phyloP scores from a whole-genome alignment of 2,329 filamentous ascomycete species.

The Piedraia hortae region DNA sequence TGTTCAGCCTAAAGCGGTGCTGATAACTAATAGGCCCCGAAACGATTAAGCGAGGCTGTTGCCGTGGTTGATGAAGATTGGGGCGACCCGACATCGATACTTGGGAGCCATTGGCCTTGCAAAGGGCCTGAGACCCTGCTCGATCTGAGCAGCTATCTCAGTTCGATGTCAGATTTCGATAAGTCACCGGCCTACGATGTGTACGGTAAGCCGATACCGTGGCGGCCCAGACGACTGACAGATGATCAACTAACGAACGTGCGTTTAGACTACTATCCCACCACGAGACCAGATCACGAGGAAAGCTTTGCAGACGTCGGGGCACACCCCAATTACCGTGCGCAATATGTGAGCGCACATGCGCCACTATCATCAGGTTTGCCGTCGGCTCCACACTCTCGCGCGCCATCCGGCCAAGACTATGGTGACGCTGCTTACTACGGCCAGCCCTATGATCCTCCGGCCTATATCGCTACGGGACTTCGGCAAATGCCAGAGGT shows the following conservation, averaged over 20 bases:
- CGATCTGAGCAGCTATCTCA: conserved; percentile 15
- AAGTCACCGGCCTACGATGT: conserved; percentile 46
- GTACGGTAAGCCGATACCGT: conserved; percentile 38
- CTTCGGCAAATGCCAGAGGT: conserved; percentile 34
- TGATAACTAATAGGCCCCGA: conserved; percentile 4
- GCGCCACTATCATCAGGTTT: conserved; percentile 23
- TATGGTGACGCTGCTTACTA: conserved; percentile 19
- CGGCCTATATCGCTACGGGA: conserved; percentile 36
- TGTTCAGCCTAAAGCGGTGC: conserved; percentile 4
- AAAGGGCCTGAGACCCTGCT: conserved; percentile 26
- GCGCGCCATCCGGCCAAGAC: conserved; percentile 16
- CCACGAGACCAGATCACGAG: conserved; percentile 31
- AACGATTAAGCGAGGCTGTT: conserved; percentile 9
- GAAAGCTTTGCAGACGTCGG: conserved; percentile 20
- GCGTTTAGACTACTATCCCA: conserved; percentile 28
- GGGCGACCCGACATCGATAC: conserved; percentile 9
- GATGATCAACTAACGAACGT: conserved; percentile 19
- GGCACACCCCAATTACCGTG: conserved; percentile 21
- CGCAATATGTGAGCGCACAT: conserved; percentile 22
- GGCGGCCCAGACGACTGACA: conserved; percentile 10
- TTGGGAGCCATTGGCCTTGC: conserved; percentile 11
- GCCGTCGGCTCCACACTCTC: conserved; percentile 18
- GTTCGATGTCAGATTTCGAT: conserved; percentile 60
- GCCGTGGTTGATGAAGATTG: conserved; percentile 13
- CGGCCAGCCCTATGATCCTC: conserved; percentile 30